Base-by-base conservation (phyloP, 2,329 filamentous ascomycete genomes). In the Chrysosporium keratinophilum region DNA sequence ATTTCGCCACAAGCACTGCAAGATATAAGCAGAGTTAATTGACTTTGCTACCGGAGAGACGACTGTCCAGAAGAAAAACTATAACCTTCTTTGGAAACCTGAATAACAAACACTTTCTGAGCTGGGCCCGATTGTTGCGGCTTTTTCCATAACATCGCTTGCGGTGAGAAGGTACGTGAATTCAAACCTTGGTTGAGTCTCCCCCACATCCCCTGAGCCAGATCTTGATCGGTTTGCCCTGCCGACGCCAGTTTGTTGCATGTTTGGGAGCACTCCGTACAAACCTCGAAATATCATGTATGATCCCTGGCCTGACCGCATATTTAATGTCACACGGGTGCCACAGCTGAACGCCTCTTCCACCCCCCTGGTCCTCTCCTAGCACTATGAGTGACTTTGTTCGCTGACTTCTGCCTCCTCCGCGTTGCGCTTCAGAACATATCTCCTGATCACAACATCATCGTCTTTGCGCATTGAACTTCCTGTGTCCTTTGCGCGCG, bases 241-340 rank as follows among this genome's bases (percentile, higher is more conserved):
- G 41, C 19, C 28, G 15, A 42, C 23, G 42, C 23, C 39, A 20
- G 41, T 33, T 46, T 46, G 50, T 52, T 52, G 50, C 42, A 52
- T 28, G 23, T 28, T 28, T 28, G 23, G 23, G 23, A 28, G 7
- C 7, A 3, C 23, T 28, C 7, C 49, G 35, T 43, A 45, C 33
- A 52, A 23, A 45, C 17, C 49, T 45, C 28, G 20, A 28, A 20
- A 42, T 28, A 39, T 19, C 28, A 11, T 12, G 20, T 46, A 20
- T 40, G 42, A 52, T 40, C 50, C 41, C 34, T 50, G 34, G 50
- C 50, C 42, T 28, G 42, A 34, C 50, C 33, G 42, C 50, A 52
- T 52, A 52, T 45, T 52, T 52, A 52, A 52, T 52, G 50, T 52
- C 41, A 42, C 50, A 52, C 50, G 50, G 50, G 50, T 52, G 50